phyloP scores from a whole-genome alignment of 495 filamentous ascomycete genomes.

The Viridothelium virens region DNA sequence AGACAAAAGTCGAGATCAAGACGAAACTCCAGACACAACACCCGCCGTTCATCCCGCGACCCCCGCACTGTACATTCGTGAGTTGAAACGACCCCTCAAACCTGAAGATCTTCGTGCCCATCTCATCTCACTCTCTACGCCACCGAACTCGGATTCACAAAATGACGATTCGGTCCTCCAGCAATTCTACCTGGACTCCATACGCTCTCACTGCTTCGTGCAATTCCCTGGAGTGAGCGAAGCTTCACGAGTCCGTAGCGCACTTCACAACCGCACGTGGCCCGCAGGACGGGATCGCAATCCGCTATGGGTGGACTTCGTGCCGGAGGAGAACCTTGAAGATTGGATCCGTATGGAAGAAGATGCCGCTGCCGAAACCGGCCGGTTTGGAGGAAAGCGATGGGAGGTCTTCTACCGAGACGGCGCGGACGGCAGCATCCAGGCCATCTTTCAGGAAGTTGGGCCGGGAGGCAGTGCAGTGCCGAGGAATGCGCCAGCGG shows the following conservation, averaged over 20 bases:
- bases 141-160: constrained; percentile 38
- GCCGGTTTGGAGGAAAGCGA: constrained; percentile 44
- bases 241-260: constrained; percentile 69
- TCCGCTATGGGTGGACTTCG: constrained; percentile 80
- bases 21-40: constrained; percentile 43
- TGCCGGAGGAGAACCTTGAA: constrained; percentile 63
- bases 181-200: constrained; percentile 70
- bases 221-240: constrained; percentile 57
- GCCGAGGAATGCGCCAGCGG: constrained; percentile 22
- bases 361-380: constrained; percentile 31
- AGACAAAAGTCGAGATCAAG: constrained; percentile 22
- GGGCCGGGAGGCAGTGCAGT: constrained; percentile 12
- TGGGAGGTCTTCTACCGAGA: constrained; percentile 67
- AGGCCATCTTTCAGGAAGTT: constrained; percentile 34
- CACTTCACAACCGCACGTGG: constrained; percentile 72
- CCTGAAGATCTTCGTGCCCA: constrained; percentile 55
- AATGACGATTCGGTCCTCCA: constrained; percentile 43
- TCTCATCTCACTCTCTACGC: constrained; percentile 86
- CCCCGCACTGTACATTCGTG: constrained; percentile 77
- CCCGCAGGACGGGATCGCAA: constrained; percentile 81
- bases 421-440: constrained; percentile 47
- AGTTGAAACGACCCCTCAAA: constrained; percentile 83
- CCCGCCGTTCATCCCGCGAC: constrained; percentile 80
- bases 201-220: constrained; percentile 82
- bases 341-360: constrained; percentile 71